These are phyloP conservation scores for Colletotrichum tropicicola DNA, from an alignment of 2,329 filamentous ascomycete genomes.

Conservation along the genomic window DNA sequence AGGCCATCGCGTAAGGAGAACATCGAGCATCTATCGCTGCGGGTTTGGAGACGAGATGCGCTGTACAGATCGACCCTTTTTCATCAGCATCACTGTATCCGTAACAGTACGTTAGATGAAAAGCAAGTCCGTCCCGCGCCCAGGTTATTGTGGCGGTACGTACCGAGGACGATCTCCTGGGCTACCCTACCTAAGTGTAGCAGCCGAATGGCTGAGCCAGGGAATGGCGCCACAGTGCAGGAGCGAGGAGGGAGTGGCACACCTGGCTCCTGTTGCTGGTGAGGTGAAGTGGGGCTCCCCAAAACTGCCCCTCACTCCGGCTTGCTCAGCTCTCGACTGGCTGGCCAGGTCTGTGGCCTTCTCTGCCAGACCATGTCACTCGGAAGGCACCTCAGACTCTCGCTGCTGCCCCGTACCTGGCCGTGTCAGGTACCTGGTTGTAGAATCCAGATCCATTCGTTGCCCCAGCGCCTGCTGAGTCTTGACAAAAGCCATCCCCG, in stretches of 20 bases:
- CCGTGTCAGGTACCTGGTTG: not conserved
- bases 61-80: no score
- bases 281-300: constrained; percentile 24
- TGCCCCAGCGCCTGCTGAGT: constrained; percentile 26
- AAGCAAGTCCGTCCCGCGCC: constrained; percentile 3
- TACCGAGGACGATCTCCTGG: constrained; percentile 16
- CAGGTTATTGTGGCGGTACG: constrained; percentile 15
- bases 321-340: constrained; percentile 22
- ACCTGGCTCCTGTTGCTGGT: constrained; percentile 19
- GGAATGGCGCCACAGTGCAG: constrained; percentile 14
- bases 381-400: not conserved
- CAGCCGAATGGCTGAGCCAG: constrained; percentile 24
- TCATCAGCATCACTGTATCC: constrained; percentile 16
- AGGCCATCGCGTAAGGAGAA: not conserved
- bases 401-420: not conserved
- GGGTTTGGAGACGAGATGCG: not conserved
- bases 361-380: not conserved
- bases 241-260: not conserved
- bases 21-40: not conserved
- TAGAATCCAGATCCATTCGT: constrained; percentile 19
- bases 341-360: constrained; percentile 6
- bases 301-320: constrained; percentile 24
- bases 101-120: constrained; percentile 21
- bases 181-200: constrained; percentile 12
- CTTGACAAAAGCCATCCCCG: constrained; percentile 10